These are phyloP conservation scores for Sporothrix inflata DNA, from an alignment of 2,329 filamentous ascomycete species.

Conservation along the genomic window DNA sequence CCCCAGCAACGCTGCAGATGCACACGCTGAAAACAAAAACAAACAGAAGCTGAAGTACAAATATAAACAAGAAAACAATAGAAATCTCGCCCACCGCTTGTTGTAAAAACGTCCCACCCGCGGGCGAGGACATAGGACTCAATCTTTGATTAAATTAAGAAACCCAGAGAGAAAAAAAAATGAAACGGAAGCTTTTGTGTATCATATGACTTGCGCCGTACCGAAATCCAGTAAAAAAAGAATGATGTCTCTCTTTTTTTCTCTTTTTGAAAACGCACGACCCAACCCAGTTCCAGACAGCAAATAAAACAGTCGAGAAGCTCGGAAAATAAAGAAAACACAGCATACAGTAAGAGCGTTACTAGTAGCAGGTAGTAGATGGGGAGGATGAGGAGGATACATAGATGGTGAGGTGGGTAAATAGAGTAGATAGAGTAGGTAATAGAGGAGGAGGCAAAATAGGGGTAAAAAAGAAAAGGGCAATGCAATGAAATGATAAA, in stretches of 20 bases:
- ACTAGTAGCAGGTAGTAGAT: not conserved
- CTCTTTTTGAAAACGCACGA: constrained; percentile 23
- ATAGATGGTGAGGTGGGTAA: not conserved
- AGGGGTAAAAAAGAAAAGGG: not conserved
- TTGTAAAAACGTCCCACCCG: not conserved
- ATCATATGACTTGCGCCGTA: constrained; percentile 32
- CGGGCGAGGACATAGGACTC: not conserved
- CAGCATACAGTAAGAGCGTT: not conserved
- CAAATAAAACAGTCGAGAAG: not conserved
- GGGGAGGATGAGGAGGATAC: not conserved
- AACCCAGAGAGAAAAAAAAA: not conserved
- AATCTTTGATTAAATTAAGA: constrained; percentile 2
- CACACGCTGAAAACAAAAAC: not conserved
- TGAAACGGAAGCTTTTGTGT: constrained; percentile 29
- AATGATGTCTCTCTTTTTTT: not conserved
- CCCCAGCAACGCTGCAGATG: not conserved
- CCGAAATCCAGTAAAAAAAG: constrained; percentile 30
- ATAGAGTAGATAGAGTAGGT: not conserved
- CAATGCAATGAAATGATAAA: constrained; percentile 16
- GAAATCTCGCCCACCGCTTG: not conserved
- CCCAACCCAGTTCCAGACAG: not conserved
- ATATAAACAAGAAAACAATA: not conserved
- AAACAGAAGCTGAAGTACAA: not conserved
- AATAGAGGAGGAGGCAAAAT: not conserved
- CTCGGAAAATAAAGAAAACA: not conserved